Evolutionary conservation across 768 basidiomycete species (phyloP), one percentile per base, ranked within the genome.

Genomic region (Daedaleopsis sinensis): DNA sequence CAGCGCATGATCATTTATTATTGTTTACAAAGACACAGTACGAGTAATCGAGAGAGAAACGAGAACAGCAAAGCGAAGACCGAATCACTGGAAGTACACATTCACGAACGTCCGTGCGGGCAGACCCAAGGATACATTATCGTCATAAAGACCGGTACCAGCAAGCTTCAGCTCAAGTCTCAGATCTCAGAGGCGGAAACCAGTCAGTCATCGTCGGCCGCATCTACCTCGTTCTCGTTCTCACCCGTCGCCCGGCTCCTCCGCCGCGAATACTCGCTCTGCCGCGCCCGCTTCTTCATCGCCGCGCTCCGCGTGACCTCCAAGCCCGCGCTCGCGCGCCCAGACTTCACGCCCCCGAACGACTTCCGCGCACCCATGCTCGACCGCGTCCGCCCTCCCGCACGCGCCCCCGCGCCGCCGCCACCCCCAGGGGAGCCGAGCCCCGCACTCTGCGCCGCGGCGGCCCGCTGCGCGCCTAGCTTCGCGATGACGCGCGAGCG

Each of bases 401-500:
- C 27, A 32, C 27, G 27, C 3, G 27, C 27, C 3, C 27, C 27
- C 27, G 27, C 27, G n/a, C 65, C 63, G 3, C 66, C 32, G 7
- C 8, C 16, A 1, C 32, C 35, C 7, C n/a, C 18, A 7, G 39
- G 21, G 16, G 39, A 23, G 16, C 61, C 57, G 69, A 70, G 10
- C 61, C 42, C 59, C 27, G 72, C 52, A 8, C 74, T 65, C 42
- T 55, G 59, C 69, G 73, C 11, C 71, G 72, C 66, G 2, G 83
- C 82, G 15, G 82, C 84, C 7, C 91, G 84, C 72, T 93, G 88
- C 15, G 88, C 88, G 1, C 87, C 89, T 38, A 93, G 76, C 66
- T 81, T 84, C 0, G 91, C 89, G 48, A 93, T 91, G 43, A 93
- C 89, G 62, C 87, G 88, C 27, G 90, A 90, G 42, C 92, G 84